phyloP scores from a whole-genome alignment of 139 green algal species.

The Bryopsis sp. region DNA sequence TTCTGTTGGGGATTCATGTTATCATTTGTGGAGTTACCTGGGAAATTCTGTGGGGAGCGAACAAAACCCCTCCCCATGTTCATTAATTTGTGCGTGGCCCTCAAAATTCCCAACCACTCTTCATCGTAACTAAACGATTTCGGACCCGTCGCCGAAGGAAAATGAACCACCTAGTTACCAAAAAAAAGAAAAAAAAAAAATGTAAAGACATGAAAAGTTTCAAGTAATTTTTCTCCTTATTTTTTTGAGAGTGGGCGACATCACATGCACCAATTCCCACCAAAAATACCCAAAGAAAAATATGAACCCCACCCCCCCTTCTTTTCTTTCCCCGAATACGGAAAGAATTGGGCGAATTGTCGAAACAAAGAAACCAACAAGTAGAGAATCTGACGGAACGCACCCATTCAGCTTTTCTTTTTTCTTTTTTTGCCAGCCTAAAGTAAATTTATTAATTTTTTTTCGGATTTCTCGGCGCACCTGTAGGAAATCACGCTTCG shows the following conservation, averaged over 20 bases:
- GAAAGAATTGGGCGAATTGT: too few species aligned
- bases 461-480: too few species aligned
- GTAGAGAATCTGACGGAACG: not conserved
- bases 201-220: not conserved
- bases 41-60: slow-evolving; percentile 31
- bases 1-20: slow-evolving; percentile 11
- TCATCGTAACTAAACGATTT: slow-evolving; percentile 78
- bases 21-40: not conserved
- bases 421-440: too few species aligned
- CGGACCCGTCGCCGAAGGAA: slow-evolving; percentile 40
- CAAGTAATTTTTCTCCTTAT: not conserved
- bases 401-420: not conserved
- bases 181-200: slow-evolving; percentile 18
- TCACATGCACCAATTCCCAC: too few species aligned
- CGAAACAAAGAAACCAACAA: not conserved
- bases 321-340: too few species aligned
- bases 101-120: slow-evolving; percentile 88
- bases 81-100: slow-evolving; percentile 53
- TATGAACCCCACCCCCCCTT: too few species aligned
- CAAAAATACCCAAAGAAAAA: too few species aligned
- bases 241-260: too few species aligned
- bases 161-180: slow-evolving; percentile 50
- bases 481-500: slow-evolving; percentile 86
- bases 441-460: too few species aligned
- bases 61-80: slow-evolving; percentile 29